Conservation (phyloP, 371 early-diverging fungal species). For the Vairimorpha necatrix region DNA sequence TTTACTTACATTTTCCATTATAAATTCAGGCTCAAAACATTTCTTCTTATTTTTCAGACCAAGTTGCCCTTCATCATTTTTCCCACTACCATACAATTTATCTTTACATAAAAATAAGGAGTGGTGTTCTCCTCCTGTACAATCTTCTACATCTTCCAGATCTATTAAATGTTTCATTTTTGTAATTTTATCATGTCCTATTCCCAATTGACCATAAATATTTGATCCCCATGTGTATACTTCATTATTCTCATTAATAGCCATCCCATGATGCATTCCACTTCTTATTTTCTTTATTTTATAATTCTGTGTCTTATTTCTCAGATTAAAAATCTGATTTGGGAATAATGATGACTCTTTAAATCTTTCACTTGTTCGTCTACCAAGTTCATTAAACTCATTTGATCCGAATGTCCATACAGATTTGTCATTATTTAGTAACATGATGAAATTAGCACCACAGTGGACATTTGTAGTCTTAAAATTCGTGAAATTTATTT, state of each 20-base stretch:
- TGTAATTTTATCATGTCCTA: slow-evolving; percentile 59
- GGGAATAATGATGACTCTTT: slow-evolving; percentile 63
- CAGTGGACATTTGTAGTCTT: slow-evolving; percentile 77
- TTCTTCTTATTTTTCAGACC: slow-evolving; percentile 45
- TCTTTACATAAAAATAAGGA: slow-evolving; percentile 55
- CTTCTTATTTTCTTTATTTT: slow-evolving; percentile 70
- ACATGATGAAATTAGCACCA: slow-evolving; percentile 82
- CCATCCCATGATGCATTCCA: slow-evolving; percentile 79
- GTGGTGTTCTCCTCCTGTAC: slow-evolving; percentile 57
- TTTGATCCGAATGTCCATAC: slow-evolving; percentile 86
- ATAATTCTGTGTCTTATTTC: slow-evolving; percentile 33
- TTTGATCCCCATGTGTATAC: slow-evolving; percentile 85
- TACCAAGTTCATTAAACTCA: slow-evolving; percentile 83
- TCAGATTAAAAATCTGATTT: slow-evolving; percentile 58
- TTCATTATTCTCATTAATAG: slow-evolving; percentile 67
- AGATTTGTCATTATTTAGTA: slow-evolving; percentile 70
- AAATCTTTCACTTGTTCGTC: slow-evolving; percentile 59
- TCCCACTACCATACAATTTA: slow-evolving; percentile 59
- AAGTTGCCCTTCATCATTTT: slow-evolving; percentile 61
- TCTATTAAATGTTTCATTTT: slow-evolving; percentile 28
- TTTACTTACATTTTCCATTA: slow-evolving; percentile 36
- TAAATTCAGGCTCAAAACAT: slow-evolving; percentile 9
- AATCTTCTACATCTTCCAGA: slow-evolving; percentile 49
- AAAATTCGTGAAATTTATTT: slow-evolving; percentile 74
- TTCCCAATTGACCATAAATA: slow-evolving; percentile 80